Percentiles rank a stretch among this genome's conserved stretches.
phyloP scores from a whole-genome alignment of 345 rosid genomes.

The Gossypium australe region DNA sequence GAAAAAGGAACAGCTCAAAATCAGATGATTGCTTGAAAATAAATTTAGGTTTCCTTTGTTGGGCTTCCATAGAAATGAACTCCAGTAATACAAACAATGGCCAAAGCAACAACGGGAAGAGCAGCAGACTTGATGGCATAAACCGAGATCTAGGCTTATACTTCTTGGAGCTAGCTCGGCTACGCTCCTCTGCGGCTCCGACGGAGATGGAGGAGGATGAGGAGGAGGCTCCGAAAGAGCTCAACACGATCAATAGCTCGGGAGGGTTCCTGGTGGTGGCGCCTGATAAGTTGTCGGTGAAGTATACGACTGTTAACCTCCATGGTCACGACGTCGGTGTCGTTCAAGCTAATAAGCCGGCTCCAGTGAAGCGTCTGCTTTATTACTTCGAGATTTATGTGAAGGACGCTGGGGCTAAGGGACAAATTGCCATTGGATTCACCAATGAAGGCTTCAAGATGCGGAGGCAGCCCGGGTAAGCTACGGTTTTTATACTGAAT shows the following conservation, averaged over 20 bases:
- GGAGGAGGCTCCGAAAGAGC: conserved; percentile 77
- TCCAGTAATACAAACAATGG: conserved; percentile 15
- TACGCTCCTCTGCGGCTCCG: conserved; percentile 17
- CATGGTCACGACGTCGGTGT: conserved; percentile 91
- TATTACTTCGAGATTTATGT: conserved; percentile 94
- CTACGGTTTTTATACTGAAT: neutral
- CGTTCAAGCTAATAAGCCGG: conserved; percentile 78
- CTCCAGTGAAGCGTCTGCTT: conserved; percentile 60
- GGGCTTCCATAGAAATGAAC: conserved; percentile 14
- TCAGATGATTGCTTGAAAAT: too few species aligned
- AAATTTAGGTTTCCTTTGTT: too few species aligned
- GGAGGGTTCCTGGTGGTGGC: conserved; percentile 79
- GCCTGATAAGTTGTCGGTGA: conserved; percentile 73
- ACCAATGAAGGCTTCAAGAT: conserved; percentile 67
- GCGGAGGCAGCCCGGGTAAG: conserved; percentile 92
- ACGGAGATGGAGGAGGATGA: conserved; percentile 44
- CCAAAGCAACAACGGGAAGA: conserved; percentile 22
- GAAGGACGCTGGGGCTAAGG: conserved; percentile 66
- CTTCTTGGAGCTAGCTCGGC: conserved; percentile 46
- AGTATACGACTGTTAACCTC: conserved; percentile 49
- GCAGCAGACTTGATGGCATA: conserved; percentile 14
- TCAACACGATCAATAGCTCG: conserved; percentile 80
- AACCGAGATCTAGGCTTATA: conserved; percentile 43
- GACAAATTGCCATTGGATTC: conserved; percentile 81
- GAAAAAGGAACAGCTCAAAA: too few species aligned